Percentiles rank a stretch among this genome's conserved stretches.
Conservation (phyloP, 495 filamentous ascomycete species). For the Aspergillus steynii region DNA sequence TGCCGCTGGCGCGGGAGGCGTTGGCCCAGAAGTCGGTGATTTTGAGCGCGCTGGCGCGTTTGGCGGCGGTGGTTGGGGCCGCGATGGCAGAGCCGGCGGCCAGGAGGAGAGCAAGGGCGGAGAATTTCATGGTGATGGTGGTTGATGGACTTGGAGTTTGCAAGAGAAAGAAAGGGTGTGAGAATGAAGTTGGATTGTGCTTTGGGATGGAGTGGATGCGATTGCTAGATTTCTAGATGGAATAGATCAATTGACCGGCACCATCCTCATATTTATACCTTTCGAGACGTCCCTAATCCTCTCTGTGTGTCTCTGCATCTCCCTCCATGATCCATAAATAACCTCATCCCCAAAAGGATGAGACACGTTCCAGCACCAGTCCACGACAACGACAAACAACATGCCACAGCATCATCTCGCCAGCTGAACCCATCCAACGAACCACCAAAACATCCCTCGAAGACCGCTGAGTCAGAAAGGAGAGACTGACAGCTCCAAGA, state of each 20-base stretch:
- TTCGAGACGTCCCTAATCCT: background rate
- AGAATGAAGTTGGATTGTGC: background rate
- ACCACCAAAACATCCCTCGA: background rate
- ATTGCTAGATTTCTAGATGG: background rate
- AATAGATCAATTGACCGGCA: background rate
- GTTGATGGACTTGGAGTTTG: background rate
- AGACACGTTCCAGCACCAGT: background rate
- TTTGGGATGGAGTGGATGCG: background rate
- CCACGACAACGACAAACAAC: too few species aligned
- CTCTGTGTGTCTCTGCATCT: background rate
- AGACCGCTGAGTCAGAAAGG: background rate
- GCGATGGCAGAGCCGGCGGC: constrained; percentile 23
- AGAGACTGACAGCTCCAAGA: background rate
- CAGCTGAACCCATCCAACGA: background rate
- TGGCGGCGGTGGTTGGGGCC: constrained; percentile 11
- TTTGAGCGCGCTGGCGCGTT: constrained; percentile 13
- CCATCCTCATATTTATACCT: background rate
- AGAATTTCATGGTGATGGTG: constrained; percentile 24
- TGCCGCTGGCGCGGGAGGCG: background rate
- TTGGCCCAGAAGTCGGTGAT: constrained; percentile 23
- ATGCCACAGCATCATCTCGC: background rate
- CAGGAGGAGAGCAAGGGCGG: constrained; percentile 17
- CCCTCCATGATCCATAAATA: background rate
- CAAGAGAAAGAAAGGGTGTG: background rate
- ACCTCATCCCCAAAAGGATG: background rate